phyloP scores from a whole-genome alignment of 768 basidiomycete genomes.

The Pulveroboletus sp. region DNA sequence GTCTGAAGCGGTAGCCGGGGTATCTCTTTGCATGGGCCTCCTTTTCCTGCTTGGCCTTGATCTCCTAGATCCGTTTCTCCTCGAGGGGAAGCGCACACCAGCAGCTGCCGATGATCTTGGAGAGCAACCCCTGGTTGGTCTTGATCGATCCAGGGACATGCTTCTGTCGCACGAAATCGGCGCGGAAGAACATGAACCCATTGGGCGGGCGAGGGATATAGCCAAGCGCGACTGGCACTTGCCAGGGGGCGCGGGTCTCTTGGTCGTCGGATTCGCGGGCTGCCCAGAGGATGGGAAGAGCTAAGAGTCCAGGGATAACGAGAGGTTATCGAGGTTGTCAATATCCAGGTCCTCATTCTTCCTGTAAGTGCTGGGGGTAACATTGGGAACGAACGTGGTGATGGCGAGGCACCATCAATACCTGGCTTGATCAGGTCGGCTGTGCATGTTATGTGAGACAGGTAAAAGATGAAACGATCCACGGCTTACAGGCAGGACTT shows the following conservation, averaged over 20 bases:
- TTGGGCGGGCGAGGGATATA: slow-evolving; percentile 29
- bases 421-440: slow-evolving; percentile 44
- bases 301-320: slow-evolving; percentile 32
- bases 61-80: slow-evolving; percentile 71
- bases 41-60: slow-evolving; percentile 68
- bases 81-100: slow-evolving; percentile 69
- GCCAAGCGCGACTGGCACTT: slow-evolving; percentile 60
- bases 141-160: slow-evolving; percentile 50
- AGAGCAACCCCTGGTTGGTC: slow-evolving; percentile 46
- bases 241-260: slow-evolving; percentile 51
- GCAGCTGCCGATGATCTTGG: slow-evolving; percentile 49
- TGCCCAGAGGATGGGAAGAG: slow-evolving; percentile 54
- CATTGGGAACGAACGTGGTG: slow-evolving; percentile 58
- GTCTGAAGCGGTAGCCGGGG: slow-evolving; percentile 56
- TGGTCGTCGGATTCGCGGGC: slow-evolving; percentile 36
- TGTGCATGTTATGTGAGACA: slow-evolving; percentile 14
- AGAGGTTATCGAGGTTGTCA: slow-evolving; percentile 24
- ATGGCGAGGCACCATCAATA: slow-evolving; percentile 40
- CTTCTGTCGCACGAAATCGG: slow-evolving; percentile 39
- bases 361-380: slow-evolving; percentile 51
- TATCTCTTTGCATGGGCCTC: slow-evolving; percentile 65
- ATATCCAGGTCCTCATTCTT: slow-evolving; percentile 31
- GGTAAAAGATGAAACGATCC: background rate
- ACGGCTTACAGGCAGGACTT: slow-evolving; percentile 19
- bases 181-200: slow-evolving; percentile 37